Percentiles rank a stretch among this genome's conserved stretches.
Conservation (phyloP, 495 filamentous ascomycete genomes). For the Aspergillus homomorphus region DNA sequence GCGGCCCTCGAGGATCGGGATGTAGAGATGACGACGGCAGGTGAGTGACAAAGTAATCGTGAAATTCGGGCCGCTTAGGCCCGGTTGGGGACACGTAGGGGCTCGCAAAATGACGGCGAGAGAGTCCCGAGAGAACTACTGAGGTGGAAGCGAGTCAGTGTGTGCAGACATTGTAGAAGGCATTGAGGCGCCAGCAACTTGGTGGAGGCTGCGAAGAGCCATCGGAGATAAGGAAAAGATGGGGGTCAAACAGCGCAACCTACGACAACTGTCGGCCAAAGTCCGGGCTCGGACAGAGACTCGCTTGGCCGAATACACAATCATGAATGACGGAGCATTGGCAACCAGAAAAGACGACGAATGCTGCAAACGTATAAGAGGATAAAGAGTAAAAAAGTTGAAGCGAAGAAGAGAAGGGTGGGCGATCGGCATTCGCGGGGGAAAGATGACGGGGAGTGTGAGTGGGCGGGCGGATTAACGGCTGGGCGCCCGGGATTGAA, state of each 20-base stretch:
- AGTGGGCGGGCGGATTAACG: not conserved
- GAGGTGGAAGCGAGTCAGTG: not conserved
- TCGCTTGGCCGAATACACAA: constrained; percentile 39
- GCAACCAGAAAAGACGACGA: constrained; percentile 8
- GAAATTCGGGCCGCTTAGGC: constrained; percentile 60
- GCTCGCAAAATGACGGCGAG: constrained; percentile 25
- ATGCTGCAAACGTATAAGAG: not conserved
- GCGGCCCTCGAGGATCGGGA: constrained; percentile 72
- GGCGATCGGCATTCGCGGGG: not conserved
- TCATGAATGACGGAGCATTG: constrained; percentile 45
- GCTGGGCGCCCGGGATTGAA: not conserved
- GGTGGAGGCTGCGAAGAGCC: not conserved
- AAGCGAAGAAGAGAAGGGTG: constrained; percentile 9
- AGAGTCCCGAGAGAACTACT: constrained; percentile 4
- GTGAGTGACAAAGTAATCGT: constrained; percentile 96
- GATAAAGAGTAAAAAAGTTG: constrained; percentile 11
- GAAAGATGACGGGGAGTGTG: not conserved
- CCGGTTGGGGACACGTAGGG: constrained; percentile 10
- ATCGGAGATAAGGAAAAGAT: constrained; percentile 24
- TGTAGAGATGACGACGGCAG: constrained; percentile 90
- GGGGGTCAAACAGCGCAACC: constrained; percentile 14
- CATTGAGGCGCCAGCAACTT: not conserved
- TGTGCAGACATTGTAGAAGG: not conserved
- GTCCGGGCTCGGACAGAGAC: constrained; percentile 43
- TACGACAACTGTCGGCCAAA: constrained; percentile 38